Evolutionary conservation across 345 rosid species (phyloP), one percentile per base, ranked within the genome.

Genomic region (Citrus mangshanensis): DNA sequence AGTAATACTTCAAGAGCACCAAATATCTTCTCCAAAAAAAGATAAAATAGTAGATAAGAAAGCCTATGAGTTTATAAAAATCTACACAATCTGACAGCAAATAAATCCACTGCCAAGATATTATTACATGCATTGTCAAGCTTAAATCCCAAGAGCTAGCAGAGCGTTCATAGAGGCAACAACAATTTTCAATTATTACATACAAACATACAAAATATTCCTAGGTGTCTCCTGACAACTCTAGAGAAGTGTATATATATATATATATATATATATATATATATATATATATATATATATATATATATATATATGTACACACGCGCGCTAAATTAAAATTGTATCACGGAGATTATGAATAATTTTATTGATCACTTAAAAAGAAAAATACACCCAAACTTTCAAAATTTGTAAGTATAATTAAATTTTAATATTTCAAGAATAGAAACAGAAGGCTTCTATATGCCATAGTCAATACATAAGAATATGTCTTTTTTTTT

Each of bases 391-490:
- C 51, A 10, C 51, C 16, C 0, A 12, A 42, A 42, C 4, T 42
- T 42, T 42, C 4, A 42, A 42, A 42, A 12, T 3, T 42, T 42
- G 5, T 42, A 42, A 42, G 5, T 42, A 12, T 3, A 42, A 10
- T 16, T 12, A 42, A 42, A 42, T 42, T 42, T 42, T 42, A 42
- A 42, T 42, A 42, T 42, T 42, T 42, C 16, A 42, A 2, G 51
- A 42, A 3, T 0, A 0, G 16, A 42, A 1, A 42, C 0, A 3
- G 4, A 42, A 42, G 5, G 12, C 0, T 12, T 42, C 0, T 12
- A 0, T 0, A 42, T 9, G 4, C 0, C 14, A 18, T 51, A 1
- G 7, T 51, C 56, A 5, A 51, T 18, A 21, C 0, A 18, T 7
- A 21, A 16, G 7, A 4, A 4, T 18, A 51, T 4, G 5, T 51